Evolutionary conservation across 305 asterid genomes (phyloP), one percentile per base, ranked within the genome.

Genomic region (Solanum hybrid): DNA sequence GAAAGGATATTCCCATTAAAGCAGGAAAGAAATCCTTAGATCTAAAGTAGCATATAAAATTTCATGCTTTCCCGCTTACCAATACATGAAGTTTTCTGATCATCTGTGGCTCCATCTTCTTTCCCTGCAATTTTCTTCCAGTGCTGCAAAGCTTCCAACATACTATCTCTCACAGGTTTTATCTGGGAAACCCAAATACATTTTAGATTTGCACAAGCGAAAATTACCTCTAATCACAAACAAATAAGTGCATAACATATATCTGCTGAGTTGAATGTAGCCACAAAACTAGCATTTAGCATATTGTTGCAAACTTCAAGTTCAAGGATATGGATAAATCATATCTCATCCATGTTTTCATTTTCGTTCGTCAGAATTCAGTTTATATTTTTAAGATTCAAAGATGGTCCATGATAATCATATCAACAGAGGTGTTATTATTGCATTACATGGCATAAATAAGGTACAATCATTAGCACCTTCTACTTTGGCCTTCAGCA

Each of bases 141-240:
- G 89, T 94, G 95, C 93, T 94, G 99, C 95, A 98, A 93, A 88
- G 99, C 99, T 94, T 98, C 99, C 11, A 91, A 93, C 93, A 98
- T 92, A 90, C 98, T 95, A 90, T 98, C 99, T 95, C 99, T 93
- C 75, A 94, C 99, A 6, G 99, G 99, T 92, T 96, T 98, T 91
- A 98, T 93, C 99, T 98, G 94, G 12, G 75, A 91, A 91, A 87
- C 24, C 33, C 87, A 79, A 65, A 51, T 84, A 84, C 41, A 5
- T 10, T 83, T 84, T 51, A 31, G 31, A 31, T 84, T 84, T 3
- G 76, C 77, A 29, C n/a, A 15, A 83, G 34, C 12, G 12, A 84
- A 70, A 3, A 51, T 5, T 83, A 45, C 17, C 73, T 29, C 70
- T 45, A 83, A 17, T 83, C 38, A 84, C 76, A 57, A 20, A 51